Percentiles rank a stretch among this genome's conserved stretches.
Evolutionary conservation across 2,329 filamentous ascomycete genomes (phyloP).

Genomic region (Epichloe bromicola): DNA sequence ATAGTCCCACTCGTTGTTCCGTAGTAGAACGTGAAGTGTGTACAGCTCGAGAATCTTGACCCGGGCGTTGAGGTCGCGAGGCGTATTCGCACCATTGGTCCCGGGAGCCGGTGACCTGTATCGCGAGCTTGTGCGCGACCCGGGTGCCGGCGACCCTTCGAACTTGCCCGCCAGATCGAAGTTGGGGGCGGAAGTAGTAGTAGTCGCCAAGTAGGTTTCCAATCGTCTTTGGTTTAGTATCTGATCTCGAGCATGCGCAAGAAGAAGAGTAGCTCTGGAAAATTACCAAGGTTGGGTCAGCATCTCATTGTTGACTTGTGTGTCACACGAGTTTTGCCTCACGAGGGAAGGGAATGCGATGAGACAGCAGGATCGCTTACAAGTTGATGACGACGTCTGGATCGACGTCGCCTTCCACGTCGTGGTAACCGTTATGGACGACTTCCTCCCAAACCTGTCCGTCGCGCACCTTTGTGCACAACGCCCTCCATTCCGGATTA

Average conservation of each 20-base stretch:
- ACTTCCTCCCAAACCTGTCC: constrained; percentile 94
- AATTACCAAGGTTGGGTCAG: not conserved
- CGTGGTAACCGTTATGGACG: constrained; percentile 73
- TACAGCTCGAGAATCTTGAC: constrained; percentile 93
- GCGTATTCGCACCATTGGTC: constrained; percentile 61
- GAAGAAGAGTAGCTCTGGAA: constrained; percentile 67
- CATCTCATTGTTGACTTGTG: not conserved
- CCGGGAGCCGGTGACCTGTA: constrained; percentile 34
- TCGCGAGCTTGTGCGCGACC: constrained; percentile 22
- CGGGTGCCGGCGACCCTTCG: constrained; percentile 28
- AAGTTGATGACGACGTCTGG: constrained; percentile 86
- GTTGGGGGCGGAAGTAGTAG: constrained; percentile 54
- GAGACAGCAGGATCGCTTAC: constrained; percentile 33
- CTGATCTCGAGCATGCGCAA: constrained; percentile 82
- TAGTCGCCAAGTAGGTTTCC: constrained; percentile 71
- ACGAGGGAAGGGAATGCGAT: not conserved
- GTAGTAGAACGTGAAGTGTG: constrained; percentile 83
- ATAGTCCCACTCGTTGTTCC: constrained; percentile 94
- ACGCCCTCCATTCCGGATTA: constrained; percentile 65
- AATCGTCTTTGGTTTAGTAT: constrained; percentile 72
- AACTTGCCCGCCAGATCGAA: constrained; percentile 59
- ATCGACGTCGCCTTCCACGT: constrained; percentile 80
- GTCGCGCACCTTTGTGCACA: constrained; percentile 75
- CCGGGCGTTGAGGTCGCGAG: constrained; percentile 68
- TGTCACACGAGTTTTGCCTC: not conserved